Percentiles rank a stretch among this genome's conserved stretches.
Conservation (phyloP, 331 rosid species). For the Cydonia oblonga region DNA sequence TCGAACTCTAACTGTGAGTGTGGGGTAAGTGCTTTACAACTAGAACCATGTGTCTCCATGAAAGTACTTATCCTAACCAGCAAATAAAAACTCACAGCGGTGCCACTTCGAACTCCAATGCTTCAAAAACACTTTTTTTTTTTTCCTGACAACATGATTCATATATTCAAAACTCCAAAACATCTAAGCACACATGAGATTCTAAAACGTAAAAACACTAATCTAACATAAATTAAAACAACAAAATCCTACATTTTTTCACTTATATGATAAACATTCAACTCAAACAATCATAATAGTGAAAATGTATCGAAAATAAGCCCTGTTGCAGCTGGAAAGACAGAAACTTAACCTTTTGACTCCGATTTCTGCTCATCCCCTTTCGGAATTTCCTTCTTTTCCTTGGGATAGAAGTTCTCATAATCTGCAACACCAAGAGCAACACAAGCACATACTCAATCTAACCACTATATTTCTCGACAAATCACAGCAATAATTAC, state of each 20-base stretch:
- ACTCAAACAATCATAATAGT: slow-evolving; percentile 1
- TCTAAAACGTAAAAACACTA: not conserved
- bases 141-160: not conserved
- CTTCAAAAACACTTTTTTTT: not conserved
- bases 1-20: not conserved
- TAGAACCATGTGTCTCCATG: not conserved
- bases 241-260: not conserved
- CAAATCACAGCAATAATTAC: not conserved
- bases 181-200: not conserved
- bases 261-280: not conserved
- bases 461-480: not conserved
- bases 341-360: slow-evolving; percentile 48
- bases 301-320: not conserved
- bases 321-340: not conserved
- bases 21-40: not conserved
- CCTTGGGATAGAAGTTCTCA: slow-evolving; percentile 72
- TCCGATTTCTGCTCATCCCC: slow-evolving; percentile 51
- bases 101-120: not conserved
- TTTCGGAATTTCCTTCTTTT: slow-evolving; percentile 66
- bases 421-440: slow-evolving; percentile 38
- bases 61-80: not conserved
- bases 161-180: not conserved
- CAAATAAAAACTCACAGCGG: not conserved
- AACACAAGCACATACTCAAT: not conserved
- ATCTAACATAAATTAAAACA: not conserved